Conservation (phyloP, 2,329 filamentous ascomycete genomes). For the Coniella vitis region DNA sequence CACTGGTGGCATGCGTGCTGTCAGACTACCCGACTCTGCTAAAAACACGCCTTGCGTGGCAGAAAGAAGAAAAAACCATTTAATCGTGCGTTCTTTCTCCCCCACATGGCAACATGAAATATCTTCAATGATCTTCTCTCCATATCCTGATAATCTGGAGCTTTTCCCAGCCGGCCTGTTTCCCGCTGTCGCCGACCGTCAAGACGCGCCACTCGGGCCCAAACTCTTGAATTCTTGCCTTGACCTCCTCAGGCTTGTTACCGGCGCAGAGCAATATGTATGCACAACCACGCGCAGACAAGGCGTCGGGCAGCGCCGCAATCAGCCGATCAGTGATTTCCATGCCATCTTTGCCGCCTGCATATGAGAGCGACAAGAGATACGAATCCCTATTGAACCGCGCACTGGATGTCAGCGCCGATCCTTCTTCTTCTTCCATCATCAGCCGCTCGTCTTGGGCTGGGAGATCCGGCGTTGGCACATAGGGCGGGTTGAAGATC, state of each 20-base stretch:
- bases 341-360: constrained; percentile 87
- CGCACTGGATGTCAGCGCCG: constrained; percentile 23
- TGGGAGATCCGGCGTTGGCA: constrained; percentile 75
- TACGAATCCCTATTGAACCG: constrained; percentile 75
- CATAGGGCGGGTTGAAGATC: constrained; percentile 96
- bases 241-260: constrained; percentile 76
- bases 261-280: constrained; percentile 88
- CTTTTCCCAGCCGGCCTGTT: constrained; percentile 89
- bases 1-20: constrained; percentile 1
- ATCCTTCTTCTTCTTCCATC: constrained; percentile 21
- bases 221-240: constrained; percentile 50
- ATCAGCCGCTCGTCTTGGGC: constrained; percentile 31
- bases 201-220: constrained; percentile 61
- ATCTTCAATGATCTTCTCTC: constrained; percentile 37
- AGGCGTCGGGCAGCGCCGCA: constrained; percentile 54
- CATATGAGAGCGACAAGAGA: constrained; percentile 79
- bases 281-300: constrained; percentile 67
- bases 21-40: background rate
- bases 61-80: constrained; percentile 4
- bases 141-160: constrained; percentile 84
- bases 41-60: constrained; percentile 1
- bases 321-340: constrained; percentile 81
- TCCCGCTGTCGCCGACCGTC: constrained; percentile 75
- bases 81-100: constrained; percentile 11
- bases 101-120: background rate